phyloP scores from a whole-genome alignment of 768 basidiomycete species.

The Leucocoprinus leucothites region DNA sequence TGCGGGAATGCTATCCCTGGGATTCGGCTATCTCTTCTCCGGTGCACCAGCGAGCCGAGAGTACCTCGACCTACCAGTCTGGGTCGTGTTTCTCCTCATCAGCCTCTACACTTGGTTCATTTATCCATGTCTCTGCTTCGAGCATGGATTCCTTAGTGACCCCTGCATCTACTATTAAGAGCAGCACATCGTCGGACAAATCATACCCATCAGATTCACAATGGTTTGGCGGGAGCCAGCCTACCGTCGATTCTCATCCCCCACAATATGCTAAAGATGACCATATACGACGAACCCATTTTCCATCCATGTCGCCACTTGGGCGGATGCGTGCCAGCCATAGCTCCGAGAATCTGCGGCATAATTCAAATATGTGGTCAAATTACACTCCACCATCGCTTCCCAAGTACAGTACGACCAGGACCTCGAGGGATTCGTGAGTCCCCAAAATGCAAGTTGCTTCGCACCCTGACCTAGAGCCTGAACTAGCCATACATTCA shows the following conservation, averaged over 20 bases:
- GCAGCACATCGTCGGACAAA: slow-evolving; percentile 20
- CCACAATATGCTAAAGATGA: slow-evolving; percentile 5
- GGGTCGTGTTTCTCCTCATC: slow-evolving; percentile 25
- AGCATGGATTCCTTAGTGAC: slow-evolving; percentile 28
- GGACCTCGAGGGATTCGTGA: slow-evolving; percentile 3
- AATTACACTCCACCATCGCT: slow-evolving; percentile 3
- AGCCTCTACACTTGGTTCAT: slow-evolving; percentile 19
- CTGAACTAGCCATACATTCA: slow-evolving; percentile 1
- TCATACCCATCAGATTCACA: slow-evolving; percentile 17
- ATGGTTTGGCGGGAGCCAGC: neutral
- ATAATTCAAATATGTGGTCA: neutral
- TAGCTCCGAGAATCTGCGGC: slow-evolving; percentile 5
- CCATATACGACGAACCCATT: neutral
- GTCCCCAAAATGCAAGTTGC: neutral
- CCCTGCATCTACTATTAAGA: slow-evolving; percentile 21
- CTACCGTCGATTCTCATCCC: neutral
- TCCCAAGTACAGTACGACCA: neutral
- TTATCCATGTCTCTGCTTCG: slow-evolving; percentile 26
- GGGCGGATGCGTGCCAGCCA: neutral
- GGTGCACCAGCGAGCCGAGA: neutral
- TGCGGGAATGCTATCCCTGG: slow-evolving; percentile 32
- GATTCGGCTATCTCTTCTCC: slow-evolving; percentile 8
- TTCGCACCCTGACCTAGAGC: too few species aligned
- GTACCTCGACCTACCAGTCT: slow-evolving; percentile 15
- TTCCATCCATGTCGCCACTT: neutral